Evolutionary conservation across 805 yeast genomes (phyloP).

Genomic region (Priceomyces fermenticarens): DNA sequence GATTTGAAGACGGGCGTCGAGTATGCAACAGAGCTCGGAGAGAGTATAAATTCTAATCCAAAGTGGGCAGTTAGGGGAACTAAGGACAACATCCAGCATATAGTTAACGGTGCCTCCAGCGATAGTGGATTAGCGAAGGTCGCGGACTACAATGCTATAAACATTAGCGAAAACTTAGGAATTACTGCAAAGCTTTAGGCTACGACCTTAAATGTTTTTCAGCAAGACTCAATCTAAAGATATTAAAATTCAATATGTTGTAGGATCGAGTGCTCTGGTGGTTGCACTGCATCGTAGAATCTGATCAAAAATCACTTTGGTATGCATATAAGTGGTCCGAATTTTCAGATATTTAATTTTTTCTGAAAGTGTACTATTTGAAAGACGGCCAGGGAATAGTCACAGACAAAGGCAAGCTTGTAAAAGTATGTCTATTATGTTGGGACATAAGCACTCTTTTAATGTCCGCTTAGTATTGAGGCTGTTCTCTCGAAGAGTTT

Average conservation of each 20-base stretch:
- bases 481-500: neutral
- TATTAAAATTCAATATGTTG: no score
- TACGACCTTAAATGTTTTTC: no score
- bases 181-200: no score
- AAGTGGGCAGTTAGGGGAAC: slow-evolving; percentile 66
- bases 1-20: slow-evolving; percentile 48
- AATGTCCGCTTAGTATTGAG: neutral
- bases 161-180: slow-evolving; percentile 14
- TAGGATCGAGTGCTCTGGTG: no score
- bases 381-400: no score
- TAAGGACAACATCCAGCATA: slow-evolving; percentile 49
- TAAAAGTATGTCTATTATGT: slow-evolving; percentile 1
- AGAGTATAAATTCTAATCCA: slow-evolving; percentile 41
- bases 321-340: no score
- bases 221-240: no score
- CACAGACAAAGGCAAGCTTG: neutral
- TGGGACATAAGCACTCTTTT: neutral
- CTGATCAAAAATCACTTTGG: no score
- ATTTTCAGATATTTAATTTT: no score
- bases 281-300: no score
- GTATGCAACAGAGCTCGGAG: slow-evolving; percentile 50
- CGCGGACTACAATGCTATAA: slow-evolving; percentile 49
- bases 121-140: slow-evolving; percentile 51
- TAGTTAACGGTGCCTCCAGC: slow-evolving; percentile 32
- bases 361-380: no score